A percentile compares a stretch with the other conserved stretches of the same genome.
Conservation (phyloP, 352 stramenopile genomes). For the Globisporangium camurandrum region DNA sequence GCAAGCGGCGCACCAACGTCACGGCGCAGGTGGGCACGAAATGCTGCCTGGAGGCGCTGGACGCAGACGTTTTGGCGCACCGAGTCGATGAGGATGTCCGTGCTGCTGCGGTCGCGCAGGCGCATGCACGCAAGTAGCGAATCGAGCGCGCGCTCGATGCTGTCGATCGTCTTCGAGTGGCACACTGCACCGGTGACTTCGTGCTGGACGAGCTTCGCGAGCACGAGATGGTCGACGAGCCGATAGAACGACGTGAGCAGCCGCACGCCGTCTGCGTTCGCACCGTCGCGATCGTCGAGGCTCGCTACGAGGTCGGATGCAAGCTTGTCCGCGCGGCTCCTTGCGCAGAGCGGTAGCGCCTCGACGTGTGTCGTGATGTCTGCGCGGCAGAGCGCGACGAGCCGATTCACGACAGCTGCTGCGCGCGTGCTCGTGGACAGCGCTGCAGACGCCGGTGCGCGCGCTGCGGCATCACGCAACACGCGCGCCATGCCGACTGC, state of each 20-base stretch:
- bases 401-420: slow-evolving; percentile 40
- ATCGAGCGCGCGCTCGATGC: slow-evolving; percentile 58
- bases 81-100: slow-evolving; percentile 58
- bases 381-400: slow-evolving; percentile 39
- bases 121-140: slow-evolving; percentile 62
- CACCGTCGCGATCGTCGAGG: slow-evolving; percentile 30
- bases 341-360: slow-evolving; percentile 43
- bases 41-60: slow-evolving; percentile 58
- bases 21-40: slow-evolving; percentile 51
- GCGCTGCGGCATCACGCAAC: slow-evolving; percentile 18
- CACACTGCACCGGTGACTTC: slow-evolving; percentile 44
- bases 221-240: slow-evolving; percentile 40
- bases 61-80: slow-evolving; percentile 68
- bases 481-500: slow-evolving; percentile 28
- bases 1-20: slow-evolving; percentile 60
- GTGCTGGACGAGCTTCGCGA: slow-evolving; percentile 42
- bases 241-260: slow-evolving; percentile 54
- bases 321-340: slow-evolving; percentile 41
- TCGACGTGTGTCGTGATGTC: slow-evolving; percentile 32
- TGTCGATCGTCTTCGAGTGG: slow-evolving; percentile 46
- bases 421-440: slow-evolving; percentile 41
- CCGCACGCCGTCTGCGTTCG: slow-evolving; percentile 37
- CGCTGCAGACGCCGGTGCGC: slow-evolving; percentile 17
- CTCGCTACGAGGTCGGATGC: slow-evolving; percentile 46
- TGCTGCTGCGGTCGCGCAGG: slow-evolving; percentile 46